phyloP scores from a whole-genome alignment of 257 asterid species.

The Coffea eugenioides region DNA sequence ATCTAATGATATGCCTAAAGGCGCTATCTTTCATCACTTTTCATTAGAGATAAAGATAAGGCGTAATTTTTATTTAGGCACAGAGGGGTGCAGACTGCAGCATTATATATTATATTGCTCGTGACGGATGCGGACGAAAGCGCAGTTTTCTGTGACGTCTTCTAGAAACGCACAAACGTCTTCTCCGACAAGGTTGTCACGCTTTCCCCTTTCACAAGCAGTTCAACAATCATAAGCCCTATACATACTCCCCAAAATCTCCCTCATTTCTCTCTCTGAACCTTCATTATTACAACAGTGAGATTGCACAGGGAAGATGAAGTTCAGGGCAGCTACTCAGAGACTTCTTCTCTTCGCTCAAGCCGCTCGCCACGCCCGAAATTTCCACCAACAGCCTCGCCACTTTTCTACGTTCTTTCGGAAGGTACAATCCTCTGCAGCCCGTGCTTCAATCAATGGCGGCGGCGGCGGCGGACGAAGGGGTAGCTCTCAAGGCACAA shows the following conservation, averaged over 20 bases:
- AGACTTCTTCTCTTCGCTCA: slow-evolving; percentile 30
- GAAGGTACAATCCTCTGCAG: slow-evolving; percentile 48
- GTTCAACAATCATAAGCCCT: slow-evolving; percentile 6
- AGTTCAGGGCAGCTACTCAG: slow-evolving; percentile 40
- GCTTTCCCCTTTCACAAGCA: slow-evolving; percentile 1
- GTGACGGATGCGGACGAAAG: background rate
- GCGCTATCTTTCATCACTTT: too few species aligned
- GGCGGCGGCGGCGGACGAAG: slow-evolving; percentile 24
- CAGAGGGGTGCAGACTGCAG: too few species aligned
- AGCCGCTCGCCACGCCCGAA: slow-evolving; percentile 19
- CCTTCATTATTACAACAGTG: background rate
- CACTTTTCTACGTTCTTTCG: slow-evolving; percentile 59
- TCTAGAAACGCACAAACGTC: background rate
- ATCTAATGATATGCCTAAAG: too few species aligned
- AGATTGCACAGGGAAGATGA: slow-evolving; percentile 39
- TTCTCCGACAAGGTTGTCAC: background rate
- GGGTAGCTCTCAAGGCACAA: slow-evolving; percentile 56
- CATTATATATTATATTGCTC: too few species aligned
- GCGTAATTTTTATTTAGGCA: too few species aligned
- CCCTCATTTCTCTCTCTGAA: background rate
- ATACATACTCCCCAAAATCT: background rate
- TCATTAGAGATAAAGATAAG: too few species aligned
- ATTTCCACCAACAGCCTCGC: slow-evolving; percentile 35
- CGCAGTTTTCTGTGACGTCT: background rate
- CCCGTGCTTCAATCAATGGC: slow-evolving; percentile 46